Conservation (phyloP, 805 yeast species). For the Metschnikowia hibisci region DNA sequence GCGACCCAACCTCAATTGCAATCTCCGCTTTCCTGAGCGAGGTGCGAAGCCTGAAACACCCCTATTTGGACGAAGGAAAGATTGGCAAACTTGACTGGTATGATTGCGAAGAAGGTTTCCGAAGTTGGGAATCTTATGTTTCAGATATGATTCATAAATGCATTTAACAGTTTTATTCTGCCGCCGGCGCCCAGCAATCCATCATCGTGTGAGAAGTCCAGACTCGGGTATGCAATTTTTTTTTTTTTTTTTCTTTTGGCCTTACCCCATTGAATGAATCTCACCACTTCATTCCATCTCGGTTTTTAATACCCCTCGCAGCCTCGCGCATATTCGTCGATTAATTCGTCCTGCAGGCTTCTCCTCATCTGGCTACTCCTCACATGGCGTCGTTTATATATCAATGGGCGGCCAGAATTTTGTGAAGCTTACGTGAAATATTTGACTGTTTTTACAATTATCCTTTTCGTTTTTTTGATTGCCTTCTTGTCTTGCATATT, state of each 20-base stretch:
- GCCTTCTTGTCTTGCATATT: no score
- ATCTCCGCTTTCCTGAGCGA: background rate
- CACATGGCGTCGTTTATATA: slow-evolving; percentile 11
- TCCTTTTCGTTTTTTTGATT: no score
- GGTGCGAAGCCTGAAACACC: background rate
- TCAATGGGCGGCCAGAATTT: background rate
- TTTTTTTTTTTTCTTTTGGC: background rate
- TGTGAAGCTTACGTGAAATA: background rate
- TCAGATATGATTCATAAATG: no score
- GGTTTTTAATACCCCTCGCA: slow-evolving; percentile 4
- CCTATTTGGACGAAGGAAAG: background rate
- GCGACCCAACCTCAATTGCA: background rate
- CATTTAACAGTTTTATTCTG: background rate
- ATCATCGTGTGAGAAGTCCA: background rate
- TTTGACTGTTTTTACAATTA: no score
- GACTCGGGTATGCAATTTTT: background rate
- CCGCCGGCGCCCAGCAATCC: slow-evolving; percentile 12
- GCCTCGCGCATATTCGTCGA: slow-evolving; percentile 2
- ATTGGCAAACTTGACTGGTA: no score
- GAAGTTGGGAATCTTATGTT: background rate
- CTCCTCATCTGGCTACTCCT: slow-evolving; percentile 16
- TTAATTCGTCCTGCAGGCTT: slow-evolving; percentile 7
- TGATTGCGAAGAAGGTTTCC: no score
- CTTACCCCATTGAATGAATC: slow-evolving; percentile 1
- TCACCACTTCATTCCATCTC: slow-evolving; percentile 3